These are phyloP conservation scores for Penicillium sp. DNA, from an alignment of 2,329 filamentous ascomycete genomes.

Conservation along the genomic window DNA sequence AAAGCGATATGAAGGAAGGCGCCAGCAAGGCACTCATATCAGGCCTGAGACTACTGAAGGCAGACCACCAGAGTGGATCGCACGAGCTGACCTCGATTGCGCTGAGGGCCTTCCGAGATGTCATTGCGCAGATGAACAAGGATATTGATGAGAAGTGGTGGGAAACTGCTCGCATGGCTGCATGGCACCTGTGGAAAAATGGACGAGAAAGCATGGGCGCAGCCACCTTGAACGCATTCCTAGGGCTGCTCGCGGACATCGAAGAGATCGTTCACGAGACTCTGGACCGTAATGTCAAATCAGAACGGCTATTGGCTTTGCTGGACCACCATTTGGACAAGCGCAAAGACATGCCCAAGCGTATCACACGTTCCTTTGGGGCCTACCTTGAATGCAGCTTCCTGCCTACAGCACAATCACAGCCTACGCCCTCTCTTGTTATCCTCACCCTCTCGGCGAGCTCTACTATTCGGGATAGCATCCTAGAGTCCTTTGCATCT, in stretches of 20 bases:
- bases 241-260: slow-evolving; percentile 21
- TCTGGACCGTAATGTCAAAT: slow-evolving; percentile 10
- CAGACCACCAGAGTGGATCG: slow-evolving; percentile 53
- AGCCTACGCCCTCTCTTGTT: slow-evolving; percentile 28
- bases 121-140: slow-evolving; percentile 28
- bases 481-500: slow-evolving; percentile 38
- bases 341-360: slow-evolving; percentile 17
- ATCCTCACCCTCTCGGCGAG: slow-evolving; percentile 57
- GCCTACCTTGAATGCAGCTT: slow-evolving; percentile 20
- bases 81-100: slow-evolving; percentile 50
- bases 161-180: slow-evolving; percentile 47
- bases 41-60: slow-evolving; percentile 44
- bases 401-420: background rate
- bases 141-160: slow-evolving; percentile 42
- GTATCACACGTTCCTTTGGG: slow-evolving; percentile 22
- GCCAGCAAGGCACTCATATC: slow-evolving; percentile 42
- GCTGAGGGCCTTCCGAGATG: slow-evolving; percentile 43
- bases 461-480: slow-evolving; percentile 49
- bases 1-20: slow-evolving; percentile 42
- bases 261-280: slow-evolving; percentile 20
- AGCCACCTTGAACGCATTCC: slow-evolving; percentile 42
- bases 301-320: slow-evolving; percentile 18
- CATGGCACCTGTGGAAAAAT: slow-evolving; percentile 58
- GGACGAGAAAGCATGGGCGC: slow-evolving; percentile 59
- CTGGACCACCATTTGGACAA: slow-evolving; percentile 23